These are phyloP conservation scores for Saccharomycopsis fermentans DNA, from an alignment of 805 yeast genomes.

Conservation along the genomic window DNA sequence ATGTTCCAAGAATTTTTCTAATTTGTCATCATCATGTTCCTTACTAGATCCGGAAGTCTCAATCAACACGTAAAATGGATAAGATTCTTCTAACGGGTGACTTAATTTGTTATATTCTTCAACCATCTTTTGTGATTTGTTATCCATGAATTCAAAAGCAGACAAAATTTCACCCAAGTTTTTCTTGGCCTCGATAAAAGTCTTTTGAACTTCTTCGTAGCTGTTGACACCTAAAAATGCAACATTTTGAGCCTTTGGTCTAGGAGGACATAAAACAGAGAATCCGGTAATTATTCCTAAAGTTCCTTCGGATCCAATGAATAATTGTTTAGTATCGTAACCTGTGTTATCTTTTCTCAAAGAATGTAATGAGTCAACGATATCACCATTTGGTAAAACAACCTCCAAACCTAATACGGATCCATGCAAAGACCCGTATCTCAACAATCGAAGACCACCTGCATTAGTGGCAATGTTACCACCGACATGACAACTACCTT, in stretches of 20 bases:
- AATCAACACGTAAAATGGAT: slow-evolving; percentile 83
- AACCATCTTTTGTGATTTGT: slow-evolving; percentile 55
- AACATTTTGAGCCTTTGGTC: slow-evolving; percentile 79
- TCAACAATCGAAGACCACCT: slow-evolving; percentile 79
- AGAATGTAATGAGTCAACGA: slow-evolving; percentile 69
- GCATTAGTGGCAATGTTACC: slow-evolving; percentile 95
- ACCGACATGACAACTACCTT: slow-evolving; percentile 93
- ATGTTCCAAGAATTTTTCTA: slow-evolving; percentile 72
- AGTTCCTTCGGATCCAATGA: slow-evolving; percentile 92
- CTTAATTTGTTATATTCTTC: slow-evolving; percentile 43
- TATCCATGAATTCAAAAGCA: slow-evolving; percentile 93
- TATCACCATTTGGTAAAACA: slow-evolving; percentile 76
- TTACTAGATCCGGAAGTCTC: slow-evolving; percentile 95
- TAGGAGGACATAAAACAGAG: slow-evolving; percentile 79
- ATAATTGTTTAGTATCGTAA: slow-evolving; percentile 82
- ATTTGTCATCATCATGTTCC: slow-evolving; percentile 86
- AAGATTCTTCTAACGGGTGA: slow-evolving; percentile 74
- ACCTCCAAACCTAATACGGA: slow-evolving; percentile 84
- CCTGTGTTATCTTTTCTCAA: slow-evolving; percentile 94
- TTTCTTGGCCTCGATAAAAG: slow-evolving; percentile 65
- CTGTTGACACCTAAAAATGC: slow-evolving; percentile 77
- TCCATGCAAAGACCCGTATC: slow-evolving; percentile 92
- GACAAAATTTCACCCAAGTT: slow-evolving; percentile 80
- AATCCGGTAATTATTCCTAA: slow-evolving; percentile 86
- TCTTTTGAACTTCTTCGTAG: slow-evolving; percentile 74